Conservation (phyloP, 2,329 filamentous ascomycete species). For the Polychaeton citri region DNA sequence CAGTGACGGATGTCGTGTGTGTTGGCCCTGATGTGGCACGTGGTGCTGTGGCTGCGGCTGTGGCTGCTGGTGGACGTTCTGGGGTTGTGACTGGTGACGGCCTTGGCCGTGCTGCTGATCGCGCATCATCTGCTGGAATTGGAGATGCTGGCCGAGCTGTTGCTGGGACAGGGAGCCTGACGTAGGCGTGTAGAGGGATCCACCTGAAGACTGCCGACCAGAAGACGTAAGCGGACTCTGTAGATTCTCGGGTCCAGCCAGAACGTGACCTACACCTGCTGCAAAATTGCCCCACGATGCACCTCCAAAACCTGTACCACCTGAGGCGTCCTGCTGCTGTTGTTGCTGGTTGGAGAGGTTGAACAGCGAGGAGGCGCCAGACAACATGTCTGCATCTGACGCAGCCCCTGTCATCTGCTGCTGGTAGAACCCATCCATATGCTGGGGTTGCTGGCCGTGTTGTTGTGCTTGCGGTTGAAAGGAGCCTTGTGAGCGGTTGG, state of each 20-base stretch:
- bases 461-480: background rate
- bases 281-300: background rate
- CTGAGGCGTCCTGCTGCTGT: background rate
- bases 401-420: background rate
- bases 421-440: background rate
- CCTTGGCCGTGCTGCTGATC: background rate
- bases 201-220: background rate
- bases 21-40: background rate
- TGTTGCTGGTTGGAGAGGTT: background rate
- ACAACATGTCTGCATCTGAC: background rate
- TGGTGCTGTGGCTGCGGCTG: background rate
- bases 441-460: background rate
- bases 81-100: background rate
- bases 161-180: background rate
- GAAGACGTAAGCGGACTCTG: slow-evolving; percentile 1
- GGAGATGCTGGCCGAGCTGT: background rate
- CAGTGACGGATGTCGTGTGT: background rate
- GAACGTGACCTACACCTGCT: background rate
- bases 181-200: background rate
- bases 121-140: background rate
- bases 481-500: background rate
- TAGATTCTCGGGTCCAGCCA: background rate
- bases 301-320: background rate
- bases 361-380: background rate
- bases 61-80: background rate